These are phyloP conservation scores for Hibiscus tridactylites DNA, from an alignment of 345 rosid genomes.

Conservation along the genomic window DNA sequence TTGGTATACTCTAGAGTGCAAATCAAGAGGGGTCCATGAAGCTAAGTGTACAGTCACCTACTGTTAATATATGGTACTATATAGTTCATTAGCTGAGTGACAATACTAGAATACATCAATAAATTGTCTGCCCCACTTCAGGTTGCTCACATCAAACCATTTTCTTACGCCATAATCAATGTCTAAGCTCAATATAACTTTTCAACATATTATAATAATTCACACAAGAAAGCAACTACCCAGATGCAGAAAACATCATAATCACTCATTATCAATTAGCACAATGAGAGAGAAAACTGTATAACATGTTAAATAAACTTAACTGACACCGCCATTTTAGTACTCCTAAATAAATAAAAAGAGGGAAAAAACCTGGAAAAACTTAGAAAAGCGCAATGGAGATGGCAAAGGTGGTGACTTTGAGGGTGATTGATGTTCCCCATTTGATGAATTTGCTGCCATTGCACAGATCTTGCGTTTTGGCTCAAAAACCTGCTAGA, in stretches of 20 bases:
- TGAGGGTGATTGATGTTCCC: slow-evolving; percentile 39
- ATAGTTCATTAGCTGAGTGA: not conserved
- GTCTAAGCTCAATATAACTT: not conserved
- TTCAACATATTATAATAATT: not conserved
- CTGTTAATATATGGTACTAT: not conserved
- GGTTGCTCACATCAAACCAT: not conserved
- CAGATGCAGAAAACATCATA: not conserved
- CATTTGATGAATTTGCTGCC: slow-evolving; percentile 46
- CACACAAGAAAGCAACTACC: not conserved
- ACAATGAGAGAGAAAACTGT: not conserved
- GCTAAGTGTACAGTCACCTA: not conserved
- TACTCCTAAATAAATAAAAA: not conserved
- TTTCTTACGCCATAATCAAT: not conserved
- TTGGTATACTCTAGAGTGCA: not conserved
- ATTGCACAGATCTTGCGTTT: slow-evolving; percentile 33
- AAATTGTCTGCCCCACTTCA: not conserved
- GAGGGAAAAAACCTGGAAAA: slow-evolving; percentile 51
- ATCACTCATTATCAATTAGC: not conserved
- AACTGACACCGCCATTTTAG: not conserved
- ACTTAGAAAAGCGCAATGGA: slow-evolving; percentile 79
- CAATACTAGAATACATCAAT: not conserved
- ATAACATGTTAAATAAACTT: not conserved
- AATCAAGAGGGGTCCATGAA: not conserved
- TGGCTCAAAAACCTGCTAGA: not conserved
- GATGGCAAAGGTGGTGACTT: slow-evolving; percentile 90